Conservation (phyloP, 2,329 filamentous ascomycete species). For the Huntiella savannae region DNA sequence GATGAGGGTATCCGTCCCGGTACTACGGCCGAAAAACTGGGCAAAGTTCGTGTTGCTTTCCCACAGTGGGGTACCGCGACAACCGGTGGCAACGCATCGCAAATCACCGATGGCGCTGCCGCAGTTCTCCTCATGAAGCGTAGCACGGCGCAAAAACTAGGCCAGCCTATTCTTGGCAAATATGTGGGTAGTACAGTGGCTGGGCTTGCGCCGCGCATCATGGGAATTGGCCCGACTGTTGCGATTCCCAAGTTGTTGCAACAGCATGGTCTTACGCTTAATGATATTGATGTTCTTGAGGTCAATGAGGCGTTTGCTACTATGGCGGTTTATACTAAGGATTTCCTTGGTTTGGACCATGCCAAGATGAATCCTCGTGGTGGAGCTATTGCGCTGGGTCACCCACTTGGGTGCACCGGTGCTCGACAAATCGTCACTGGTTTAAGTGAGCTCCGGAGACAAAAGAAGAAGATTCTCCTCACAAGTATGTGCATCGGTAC, state of each 20-base stretch:
- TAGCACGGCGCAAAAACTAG: constrained; percentile 66
- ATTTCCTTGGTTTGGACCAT: constrained; percentile 50
- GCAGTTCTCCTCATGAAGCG: constrained; percentile 88
- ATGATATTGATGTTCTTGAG: constrained; percentile 79
- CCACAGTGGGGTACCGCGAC: constrained; percentile 70
- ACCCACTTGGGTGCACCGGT: constrained; percentile 65
- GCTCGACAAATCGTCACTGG: constrained; percentile 74
- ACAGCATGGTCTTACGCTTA: constrained; percentile 57
- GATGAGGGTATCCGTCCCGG: constrained; percentile 86
- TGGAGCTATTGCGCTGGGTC: constrained; percentile 66
- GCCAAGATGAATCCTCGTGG: constrained; percentile 66
- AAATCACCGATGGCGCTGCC: constrained; percentile 85
- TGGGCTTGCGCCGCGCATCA: constrained; percentile 79
- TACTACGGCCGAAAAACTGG: constrained; percentile 64
- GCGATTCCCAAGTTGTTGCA: constrained; percentile 66
- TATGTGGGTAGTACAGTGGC: constrained; percentile 83
- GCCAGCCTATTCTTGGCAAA: constrained; percentile 84
- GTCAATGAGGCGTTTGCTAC: constrained; percentile 96
- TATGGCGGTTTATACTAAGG: constrained; percentile 88
- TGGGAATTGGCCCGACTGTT: constrained; percentile 74
- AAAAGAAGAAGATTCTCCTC: constrained; percentile 76
- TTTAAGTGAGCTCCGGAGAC: constrained; percentile 62
- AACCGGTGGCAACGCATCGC: constrained; percentile 84
- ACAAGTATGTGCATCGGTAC: constrained; percentile 78
- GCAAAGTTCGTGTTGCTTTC: constrained; percentile 81